Evolutionary conservation across 2,329 filamentous ascomycete species (phyloP).

Genomic region (Apiospora hydei): DNA sequence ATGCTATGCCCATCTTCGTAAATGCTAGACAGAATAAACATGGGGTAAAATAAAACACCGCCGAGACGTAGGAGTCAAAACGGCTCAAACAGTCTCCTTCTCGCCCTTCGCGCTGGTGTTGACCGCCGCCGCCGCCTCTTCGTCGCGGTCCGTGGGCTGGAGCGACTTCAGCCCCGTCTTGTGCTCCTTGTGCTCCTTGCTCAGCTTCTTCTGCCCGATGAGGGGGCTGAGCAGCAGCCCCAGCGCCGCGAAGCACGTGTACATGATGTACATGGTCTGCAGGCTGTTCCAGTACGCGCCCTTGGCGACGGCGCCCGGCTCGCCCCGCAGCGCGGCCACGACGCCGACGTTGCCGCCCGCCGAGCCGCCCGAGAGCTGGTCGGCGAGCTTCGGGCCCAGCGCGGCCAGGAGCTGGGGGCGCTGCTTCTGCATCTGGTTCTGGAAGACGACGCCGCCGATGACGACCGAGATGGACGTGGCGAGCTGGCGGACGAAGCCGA

Average conservation of each 20-base stretch:
- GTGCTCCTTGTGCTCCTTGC: slow-evolving; percentile 63
- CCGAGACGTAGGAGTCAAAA: not conserved
- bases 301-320: slow-evolving; percentile 45
- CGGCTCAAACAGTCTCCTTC: not conserved
- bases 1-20: slow-evolving; percentile 13
- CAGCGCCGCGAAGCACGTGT: slow-evolving; percentile 55
- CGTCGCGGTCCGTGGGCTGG: not conserved
- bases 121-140: not conserved
- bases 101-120: not conserved
- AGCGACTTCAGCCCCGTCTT: slow-evolving; percentile 60
- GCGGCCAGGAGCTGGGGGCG: slow-evolving; percentile 53
- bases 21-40: not conserved
- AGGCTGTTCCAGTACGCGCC: slow-evolving; percentile 58
- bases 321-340: slow-evolving; percentile 52
- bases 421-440: slow-evolving; percentile 73
- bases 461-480: slow-evolving; percentile 74
- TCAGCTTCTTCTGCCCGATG: slow-evolving; percentile 57
- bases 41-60: not conserved
- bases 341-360: slow-evolving; percentile 59
- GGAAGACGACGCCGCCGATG: slow-evolving; percentile 79
- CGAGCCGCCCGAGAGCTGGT: slow-evolving; percentile 56
- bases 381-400: slow-evolving; percentile 56
- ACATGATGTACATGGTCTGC: slow-evolving; percentile 65
- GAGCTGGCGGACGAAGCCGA: slow-evolving; percentile 72
- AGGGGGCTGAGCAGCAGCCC: slow-evolving; percentile 57